Base-by-base conservation (phyloP, 2,329 filamentous ascomycete species). In the Coniochaeta sp. region DNA sequence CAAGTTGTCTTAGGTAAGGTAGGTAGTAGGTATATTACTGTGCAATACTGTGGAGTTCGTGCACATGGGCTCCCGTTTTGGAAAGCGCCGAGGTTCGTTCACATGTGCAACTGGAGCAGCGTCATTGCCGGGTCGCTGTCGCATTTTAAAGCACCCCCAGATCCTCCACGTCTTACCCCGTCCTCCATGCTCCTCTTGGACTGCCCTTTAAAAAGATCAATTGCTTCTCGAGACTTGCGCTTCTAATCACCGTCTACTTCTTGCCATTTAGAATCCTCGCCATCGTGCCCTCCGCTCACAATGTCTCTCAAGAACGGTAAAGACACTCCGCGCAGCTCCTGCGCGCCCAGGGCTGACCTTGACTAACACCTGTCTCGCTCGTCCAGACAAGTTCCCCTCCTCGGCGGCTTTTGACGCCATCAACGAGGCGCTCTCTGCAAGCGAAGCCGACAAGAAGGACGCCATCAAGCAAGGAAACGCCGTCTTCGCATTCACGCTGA, bases 381-480 rank as follows among this genome's bases (percentile, higher is more conserved):
- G 38, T 62, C 44, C 67, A 92, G 89, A 86, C 76, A 87, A 87
- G 67, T 97, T 96, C 78, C 93, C 95, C 66, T 86, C 93, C 71
- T 98, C 95, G 62, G 87, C 78, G 66, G 92, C 93, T 67, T 99
- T 99, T 76, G 95, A 99, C 73, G 82, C 81, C 70, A 97, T 99
- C 81, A 85, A 90, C 75, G 72, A 78, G 59, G 84, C 87, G 58
- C 87, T 99, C 65, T 74, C 82, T 69, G n/a, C n/a, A n/a, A 85
- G 83, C 74, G 86, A 89, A 31, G 82, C 84, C 65, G 90, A 91
- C 77, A 89, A 72, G 65, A 79, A 96, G 79, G 88, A 92, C 66
- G 93, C 93, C 67, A 88, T 98, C 76, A 93, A 96, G 78, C 86
- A 91, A 73, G 93, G 87, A 72, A 89, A 89, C 69, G 91, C 89